Evolutionary conservation across 345 rosid species (phyloP).

Genomic region (Raphanus raphanistrum): DNA sequence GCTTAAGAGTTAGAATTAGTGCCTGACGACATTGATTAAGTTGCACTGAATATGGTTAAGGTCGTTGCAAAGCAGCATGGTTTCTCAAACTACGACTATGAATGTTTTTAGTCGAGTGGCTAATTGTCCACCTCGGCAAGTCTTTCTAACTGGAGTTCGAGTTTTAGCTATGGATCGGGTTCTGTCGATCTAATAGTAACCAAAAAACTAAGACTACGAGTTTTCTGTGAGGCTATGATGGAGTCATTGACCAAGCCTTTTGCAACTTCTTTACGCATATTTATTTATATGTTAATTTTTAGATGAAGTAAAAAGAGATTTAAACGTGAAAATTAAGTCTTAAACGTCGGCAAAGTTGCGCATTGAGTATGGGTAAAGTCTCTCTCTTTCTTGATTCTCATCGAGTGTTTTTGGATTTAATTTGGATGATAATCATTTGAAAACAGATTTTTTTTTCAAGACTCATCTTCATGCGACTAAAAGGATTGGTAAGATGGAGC

Average conservation of each 20-base stretch:
- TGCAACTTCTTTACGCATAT: background rate
- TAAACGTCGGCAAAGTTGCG: background rate
- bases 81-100: background rate
- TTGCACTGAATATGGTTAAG: background rate
- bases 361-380: background rate
- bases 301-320: background rate
- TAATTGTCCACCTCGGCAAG: too few species aligned
- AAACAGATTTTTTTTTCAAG: background rate
- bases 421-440: background rate
- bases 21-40: background rate
- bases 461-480: slow-evolving; percentile 52
- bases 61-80: background rate
- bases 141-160: too few species aligned
- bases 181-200: too few species aligned
- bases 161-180: too few species aligned
- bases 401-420: background rate
- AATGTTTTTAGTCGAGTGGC: too few species aligned
- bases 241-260: background rate
- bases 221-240: too few species aligned
- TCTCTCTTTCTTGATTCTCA: background rate
- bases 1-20: background rate
- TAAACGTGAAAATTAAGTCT: background rate
- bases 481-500: slow-evolving; percentile 64
- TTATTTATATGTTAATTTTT: background rate
- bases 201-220: too few species aligned